Evolutionary conservation across 306 rosid genomes (phyloP).

Genomic region (Styphnolobium japonicum): DNA sequence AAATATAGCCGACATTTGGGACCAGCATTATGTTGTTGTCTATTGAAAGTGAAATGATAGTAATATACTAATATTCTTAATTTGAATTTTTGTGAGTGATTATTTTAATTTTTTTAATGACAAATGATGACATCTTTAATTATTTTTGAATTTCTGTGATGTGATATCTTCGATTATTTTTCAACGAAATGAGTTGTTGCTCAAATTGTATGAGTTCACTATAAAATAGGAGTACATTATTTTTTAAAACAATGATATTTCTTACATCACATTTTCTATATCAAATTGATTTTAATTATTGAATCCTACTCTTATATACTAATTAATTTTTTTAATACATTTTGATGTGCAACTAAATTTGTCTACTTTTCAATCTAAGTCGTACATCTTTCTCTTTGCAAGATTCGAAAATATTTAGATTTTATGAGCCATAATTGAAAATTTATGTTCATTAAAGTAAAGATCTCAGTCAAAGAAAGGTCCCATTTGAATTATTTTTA

Average conservation of each 20-base stretch:
- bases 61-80: not conserved
- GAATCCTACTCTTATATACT: too few relatives aligned
- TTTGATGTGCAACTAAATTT: not conserved
- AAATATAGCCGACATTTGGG: constrained; percentile 30
- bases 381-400: not conserved
- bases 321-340: not conserved
- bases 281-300: too few relatives aligned
- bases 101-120: not conserved
- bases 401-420: not conserved
- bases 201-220: too few relatives aligned
- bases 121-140: too few relatives aligned
- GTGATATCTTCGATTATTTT: too few relatives aligned
- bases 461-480: not conserved
- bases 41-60: not conserved
- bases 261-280: too few relatives aligned
- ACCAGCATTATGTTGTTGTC: not conserved
- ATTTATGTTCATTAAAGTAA: not conserved
- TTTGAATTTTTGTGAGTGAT: not conserved
- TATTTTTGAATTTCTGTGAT: too few relatives aligned
- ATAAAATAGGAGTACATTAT: too few relatives aligned
- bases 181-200: too few relatives aligned
- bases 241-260: too few relatives aligned
- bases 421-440: not conserved
- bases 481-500: not conserved
- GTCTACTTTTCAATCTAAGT: not conserved